Conservation (phyloP, 441 rosid genomes). For the Breynia disticha region DNA sequence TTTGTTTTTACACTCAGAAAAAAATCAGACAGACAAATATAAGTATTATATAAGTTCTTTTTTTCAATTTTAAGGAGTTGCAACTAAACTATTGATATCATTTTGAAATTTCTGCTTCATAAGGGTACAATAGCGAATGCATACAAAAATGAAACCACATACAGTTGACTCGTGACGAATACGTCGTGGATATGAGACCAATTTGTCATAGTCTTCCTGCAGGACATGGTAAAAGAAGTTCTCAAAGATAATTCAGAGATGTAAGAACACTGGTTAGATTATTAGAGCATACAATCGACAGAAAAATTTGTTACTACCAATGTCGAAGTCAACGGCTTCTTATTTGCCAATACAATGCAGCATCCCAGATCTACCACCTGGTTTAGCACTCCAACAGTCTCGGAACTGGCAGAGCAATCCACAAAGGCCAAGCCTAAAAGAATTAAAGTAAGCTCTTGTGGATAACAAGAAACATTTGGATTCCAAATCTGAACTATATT, state of each 20-base stretch:
- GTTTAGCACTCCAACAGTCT: slow-evolving; percentile 42
- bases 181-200: slow-evolving; percentile 46
- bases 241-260: slow-evolving; percentile 2
- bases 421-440: slow-evolving; percentile 57
- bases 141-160: slow-evolving; percentile 27
- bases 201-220: slow-evolving; percentile 73
- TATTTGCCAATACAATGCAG: slow-evolving; percentile 75
- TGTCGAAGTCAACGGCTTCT: slow-evolving; percentile 82
- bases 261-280: no score
- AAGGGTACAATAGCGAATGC: not conserved
- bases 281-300: no score
- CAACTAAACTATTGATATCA: not conserved
- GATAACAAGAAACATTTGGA: not conserved
- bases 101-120: not conserved
- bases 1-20: slow-evolving; percentile 2
- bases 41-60: no score
- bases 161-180: slow-evolving; percentile 89
- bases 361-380: slow-evolving; percentile 58
- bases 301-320: slow-evolving; percentile 33
- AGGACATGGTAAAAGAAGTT: slow-evolving; percentile 13
- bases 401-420: slow-evolving; percentile 80
- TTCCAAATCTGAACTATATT: no score
- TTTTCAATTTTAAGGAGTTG: no score
- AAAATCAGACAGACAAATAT: not conserved
- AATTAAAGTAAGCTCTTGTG: not conserved